Evolutionary conservation across 768 basidiomycete species (phyloP).

Genomic region (Phylloporus arenicola): DNA sequence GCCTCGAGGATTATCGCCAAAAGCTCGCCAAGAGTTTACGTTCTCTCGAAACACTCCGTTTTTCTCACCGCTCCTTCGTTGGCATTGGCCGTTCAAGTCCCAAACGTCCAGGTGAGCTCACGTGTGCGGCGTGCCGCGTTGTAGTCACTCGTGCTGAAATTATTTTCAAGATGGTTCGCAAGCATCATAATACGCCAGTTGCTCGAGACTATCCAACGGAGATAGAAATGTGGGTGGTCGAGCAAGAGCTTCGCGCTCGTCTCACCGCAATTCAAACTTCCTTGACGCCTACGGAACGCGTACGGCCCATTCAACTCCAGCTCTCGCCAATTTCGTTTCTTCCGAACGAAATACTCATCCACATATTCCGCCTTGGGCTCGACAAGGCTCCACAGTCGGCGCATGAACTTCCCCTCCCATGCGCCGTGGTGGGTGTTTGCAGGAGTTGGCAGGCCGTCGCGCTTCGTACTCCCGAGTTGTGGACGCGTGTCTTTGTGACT

Average conservation of each 20-base stretch:
- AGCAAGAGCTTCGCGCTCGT: background rate
- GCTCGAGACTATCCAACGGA: background rate
- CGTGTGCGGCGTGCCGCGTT: too few species aligned
- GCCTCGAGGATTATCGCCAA: background rate
- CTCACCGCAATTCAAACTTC: background rate
- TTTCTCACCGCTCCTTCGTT: background rate
- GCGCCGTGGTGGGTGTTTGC: slow-evolving; percentile 10
- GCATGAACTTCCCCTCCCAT: background rate
- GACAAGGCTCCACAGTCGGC: background rate
- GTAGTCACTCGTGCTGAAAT: background rate
- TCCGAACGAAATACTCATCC: slow-evolving; percentile 17
- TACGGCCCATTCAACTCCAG: slow-evolving; percentile 2
- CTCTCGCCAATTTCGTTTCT: slow-evolving; percentile 16
- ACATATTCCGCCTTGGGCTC: slow-evolving; percentile 9
- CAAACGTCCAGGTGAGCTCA: background rate
- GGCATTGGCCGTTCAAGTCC: background rate
- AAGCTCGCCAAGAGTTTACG: background rate
- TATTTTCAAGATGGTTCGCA: slow-evolving; percentile 1
- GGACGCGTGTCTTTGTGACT: slow-evolving; percentile 15
- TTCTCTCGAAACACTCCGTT: background rate
- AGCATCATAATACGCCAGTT: background rate
- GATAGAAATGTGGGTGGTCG: background rate
- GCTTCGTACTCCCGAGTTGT: slow-evolving; percentile 6
- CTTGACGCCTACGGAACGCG: background rate
- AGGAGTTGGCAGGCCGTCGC: slow-evolving; percentile 7